Evolutionary conservation across 495 filamentous ascomycete species (phyloP), one percentile per base, ranked within the genome.

Genomic region (Penicillium canariense): DNA sequence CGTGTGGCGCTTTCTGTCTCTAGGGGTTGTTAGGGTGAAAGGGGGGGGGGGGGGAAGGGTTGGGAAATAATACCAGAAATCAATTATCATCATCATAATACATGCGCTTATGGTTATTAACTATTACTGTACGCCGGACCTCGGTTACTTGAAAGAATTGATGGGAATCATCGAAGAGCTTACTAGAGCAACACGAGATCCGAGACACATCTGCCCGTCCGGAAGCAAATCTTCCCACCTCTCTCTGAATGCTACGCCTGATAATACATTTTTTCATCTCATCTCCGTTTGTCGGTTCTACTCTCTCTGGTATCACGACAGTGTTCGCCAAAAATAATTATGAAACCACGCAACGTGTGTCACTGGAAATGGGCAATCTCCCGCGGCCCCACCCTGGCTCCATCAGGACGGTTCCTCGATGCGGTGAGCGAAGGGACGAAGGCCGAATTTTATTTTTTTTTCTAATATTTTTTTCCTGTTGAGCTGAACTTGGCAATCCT

Each of bases 341-440:
- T 64, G 63, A 67, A 64, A 67, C 63, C 63, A 66, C 61, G 61
- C 61, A 60, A 66, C 58, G 56, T 64, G 55, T n/a, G 59, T 61
- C 58, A 61, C 60, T 63, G 47, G 57, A 43, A 61, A 67, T 54
- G 55, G 63, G 55, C 59, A 67, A 67, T 67, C 64, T 67, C 64
- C 64, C 64, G 61, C 60, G 54, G 64, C 40, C 59, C 64, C 64
- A 67, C 64, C 51, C 22, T 23, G 61, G 35, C 64, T 65, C 64
- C 64, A 65, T 67, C 49, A 42, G 49, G 50, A 55, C 55, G 54
- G 51, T 66, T 60, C 55, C 51, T 64, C 35, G 60, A 66, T 65
- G 58, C 61, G 61, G 64, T 65, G 61, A 64, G 27, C 38, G 30
- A 35, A 36, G 30, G 22, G 32, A 28, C 30, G 9, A 11, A 38